Evolutionary conservation across 345 rosid genomes (phyloP).

Genomic region (Eucalyptus pumila): DNA sequence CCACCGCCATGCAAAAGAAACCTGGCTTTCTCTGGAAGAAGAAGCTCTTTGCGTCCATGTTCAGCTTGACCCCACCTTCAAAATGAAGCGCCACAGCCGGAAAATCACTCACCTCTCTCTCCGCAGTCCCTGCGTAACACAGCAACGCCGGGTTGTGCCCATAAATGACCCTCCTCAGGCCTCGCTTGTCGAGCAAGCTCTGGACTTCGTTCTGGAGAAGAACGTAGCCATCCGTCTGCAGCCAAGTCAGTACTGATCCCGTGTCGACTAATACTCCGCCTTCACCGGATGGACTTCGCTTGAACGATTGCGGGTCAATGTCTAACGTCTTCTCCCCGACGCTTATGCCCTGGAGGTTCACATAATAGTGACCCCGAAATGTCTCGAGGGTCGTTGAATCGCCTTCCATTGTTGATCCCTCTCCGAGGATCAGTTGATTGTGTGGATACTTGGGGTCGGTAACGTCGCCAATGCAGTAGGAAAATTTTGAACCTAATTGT

Average conservation of each 20-base stretch:
- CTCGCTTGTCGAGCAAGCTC: background rate
- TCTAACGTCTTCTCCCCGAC: background rate
- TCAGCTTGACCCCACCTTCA: background rate
- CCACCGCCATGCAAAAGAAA: background rate
- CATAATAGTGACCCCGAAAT: background rate
- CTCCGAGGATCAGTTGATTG: background rate
- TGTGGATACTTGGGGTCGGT: background rate
- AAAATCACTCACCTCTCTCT: background rate
- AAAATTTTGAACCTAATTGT: background rate
- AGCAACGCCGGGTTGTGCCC: background rate
- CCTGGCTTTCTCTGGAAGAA: background rate
- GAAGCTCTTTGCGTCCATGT: background rate
- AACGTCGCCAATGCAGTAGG: background rate
- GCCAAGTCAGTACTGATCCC: slow-evolving; percentile 29
- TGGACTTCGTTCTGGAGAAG: slow-evolving; percentile 2
- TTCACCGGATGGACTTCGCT: background rate
- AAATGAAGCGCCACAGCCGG: background rate
- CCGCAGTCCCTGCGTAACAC: background rate
- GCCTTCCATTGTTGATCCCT: background rate
- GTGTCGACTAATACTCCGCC: slow-evolving; percentile 30
- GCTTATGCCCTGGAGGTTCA: background rate
- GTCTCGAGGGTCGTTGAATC: background rate
- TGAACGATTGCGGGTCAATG: slow-evolving; percentile 13
- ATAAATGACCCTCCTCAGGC: background rate
- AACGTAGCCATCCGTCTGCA: slow-evolving; percentile 17